Evolutionary conservation across 371 early-diverging fungal genomes (phyloP).

Genomic region (Syncephalis fuscata): DNA sequence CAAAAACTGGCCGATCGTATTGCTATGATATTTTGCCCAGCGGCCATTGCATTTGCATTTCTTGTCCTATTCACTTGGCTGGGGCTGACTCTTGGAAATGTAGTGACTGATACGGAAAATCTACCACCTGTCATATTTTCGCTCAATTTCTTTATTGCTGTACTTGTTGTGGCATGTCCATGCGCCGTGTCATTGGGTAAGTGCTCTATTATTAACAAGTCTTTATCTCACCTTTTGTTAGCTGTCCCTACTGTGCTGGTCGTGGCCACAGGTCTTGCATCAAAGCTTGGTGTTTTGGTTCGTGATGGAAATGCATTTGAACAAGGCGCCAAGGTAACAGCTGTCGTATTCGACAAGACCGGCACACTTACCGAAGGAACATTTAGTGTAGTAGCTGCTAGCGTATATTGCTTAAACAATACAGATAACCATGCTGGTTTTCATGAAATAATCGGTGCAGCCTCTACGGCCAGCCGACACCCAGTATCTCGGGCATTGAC

Average conservation of each 20-base stretch:
- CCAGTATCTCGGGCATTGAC: neutral
- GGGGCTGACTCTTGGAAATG: constrained; percentile 13
- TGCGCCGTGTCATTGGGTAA: constrained; percentile 33
- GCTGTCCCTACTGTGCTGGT: constrained; percentile 65
- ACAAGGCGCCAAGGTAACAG: constrained; percentile 75
- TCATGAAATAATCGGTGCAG: constrained; percentile 13
- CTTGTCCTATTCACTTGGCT: constrained; percentile 36
- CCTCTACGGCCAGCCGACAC: constrained; percentile 11
- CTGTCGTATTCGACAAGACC: constrained; percentile 86
- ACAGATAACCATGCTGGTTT: constrained; percentile 4
- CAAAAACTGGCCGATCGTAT: constrained; percentile 41
- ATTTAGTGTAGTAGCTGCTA: constrained; percentile 26
- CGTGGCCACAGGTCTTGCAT: constrained; percentile 75
- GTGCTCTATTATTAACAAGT: too few relatives aligned
- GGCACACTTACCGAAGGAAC: constrained; percentile 61
- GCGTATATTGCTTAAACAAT: constrained; percentile 8
- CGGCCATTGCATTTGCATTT: constrained; percentile 30
- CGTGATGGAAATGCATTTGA: constrained; percentile 16
- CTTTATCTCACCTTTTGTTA: neutral
- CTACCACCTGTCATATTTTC: constrained; percentile 43
- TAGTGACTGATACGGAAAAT: constrained; percentile 21
- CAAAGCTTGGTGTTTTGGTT: constrained; percentile 30
- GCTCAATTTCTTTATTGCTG: constrained; percentile 44
- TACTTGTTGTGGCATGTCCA: constrained; percentile 51
- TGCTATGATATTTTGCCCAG: constrained; percentile 31